A percentile compares a stretch with the other conserved stretches of the same genome.
Evolutionary conservation across 2,329 filamentous ascomycete genomes (phyloP).

Genomic region (Cytospora paraplurivora): DNA sequence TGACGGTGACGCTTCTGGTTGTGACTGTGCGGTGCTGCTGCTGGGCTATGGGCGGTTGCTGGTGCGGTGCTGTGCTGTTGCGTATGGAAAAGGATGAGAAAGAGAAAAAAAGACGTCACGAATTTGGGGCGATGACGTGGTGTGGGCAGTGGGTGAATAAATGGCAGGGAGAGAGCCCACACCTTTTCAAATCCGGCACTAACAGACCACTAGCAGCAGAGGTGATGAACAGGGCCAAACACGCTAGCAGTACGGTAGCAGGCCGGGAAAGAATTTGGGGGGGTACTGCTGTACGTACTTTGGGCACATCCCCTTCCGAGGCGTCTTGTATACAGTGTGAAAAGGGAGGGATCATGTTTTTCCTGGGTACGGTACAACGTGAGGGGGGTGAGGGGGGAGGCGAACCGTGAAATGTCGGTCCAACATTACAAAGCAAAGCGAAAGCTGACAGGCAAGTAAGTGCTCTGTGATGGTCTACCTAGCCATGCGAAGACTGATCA

Average conservation of each 20-base stretch:
- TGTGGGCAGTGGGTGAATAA: slow-evolving; percentile 30
- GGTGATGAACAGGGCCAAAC: not conserved
- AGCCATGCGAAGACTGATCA: no score
- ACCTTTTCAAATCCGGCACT: slow-evolving; percentile 10
- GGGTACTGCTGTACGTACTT: not conserved
- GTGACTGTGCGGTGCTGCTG: slow-evolving; percentile 9
- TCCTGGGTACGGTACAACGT: slow-evolving; percentile 21
- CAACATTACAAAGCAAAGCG: slow-evolving; percentile 27
- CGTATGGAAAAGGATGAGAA: slow-evolving; percentile 25
- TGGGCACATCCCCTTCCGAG: not conserved
- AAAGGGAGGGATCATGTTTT: no score
- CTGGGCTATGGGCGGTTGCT: no score
- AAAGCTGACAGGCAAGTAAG: not conserved
- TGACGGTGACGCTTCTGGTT: slow-evolving; percentile 5
- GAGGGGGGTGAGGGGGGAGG: slow-evolving; percentile 13
- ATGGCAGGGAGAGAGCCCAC: slow-evolving; percentile 26
- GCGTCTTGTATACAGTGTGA: not conserved
- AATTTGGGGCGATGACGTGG: slow-evolving; percentile 30
- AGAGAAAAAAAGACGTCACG: slow-evolving; percentile 29
- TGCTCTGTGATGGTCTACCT: slow-evolving; percentile 1
- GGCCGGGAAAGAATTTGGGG: not conserved
- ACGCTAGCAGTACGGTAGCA: slow-evolving; percentile 11
- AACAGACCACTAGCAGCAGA: slow-evolving; percentile 18
- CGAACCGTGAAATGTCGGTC: slow-evolving; percentile 7
- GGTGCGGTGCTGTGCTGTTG: not conserved